Conservation (phyloP, 1,284 basidiomycete genomes). For the Athelia sp. region DNA sequence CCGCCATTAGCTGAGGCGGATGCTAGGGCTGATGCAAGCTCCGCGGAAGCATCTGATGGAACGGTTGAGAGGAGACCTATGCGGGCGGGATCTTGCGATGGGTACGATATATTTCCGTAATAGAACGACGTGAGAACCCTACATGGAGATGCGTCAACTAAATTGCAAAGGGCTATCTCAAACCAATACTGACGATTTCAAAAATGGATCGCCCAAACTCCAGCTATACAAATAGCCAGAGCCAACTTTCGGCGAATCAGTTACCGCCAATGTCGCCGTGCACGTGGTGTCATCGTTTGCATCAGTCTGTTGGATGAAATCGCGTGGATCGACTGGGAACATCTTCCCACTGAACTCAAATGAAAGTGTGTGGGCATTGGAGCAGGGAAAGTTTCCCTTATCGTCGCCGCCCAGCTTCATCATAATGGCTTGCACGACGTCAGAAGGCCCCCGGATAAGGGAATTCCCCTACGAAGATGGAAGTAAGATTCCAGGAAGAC, state of each 20-base stretch:
- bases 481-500: too few species aligned
- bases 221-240: constrained; percentile 46
- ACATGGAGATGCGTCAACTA: constrained; percentile 2
- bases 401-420: constrained; percentile 24
- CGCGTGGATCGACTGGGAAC: constrained; percentile 64
- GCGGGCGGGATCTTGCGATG: constrained; percentile 59
- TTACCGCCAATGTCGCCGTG: constrained; percentile 42
- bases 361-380: constrained; percentile 44
- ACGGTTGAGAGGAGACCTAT: constrained; percentile 69
- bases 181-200: constrained; percentile 38
- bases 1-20: constrained; percentile 32
- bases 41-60: constrained; percentile 40
- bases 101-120: constrained; percentile 61
- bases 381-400: constrained; percentile 33
- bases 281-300: constrained; percentile 37
- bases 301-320: constrained; percentile 43
- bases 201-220: constrained; percentile 50
- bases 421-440: constrained; percentile 42
- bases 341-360: constrained; percentile 60
- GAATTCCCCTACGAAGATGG: constrained; percentile 41
- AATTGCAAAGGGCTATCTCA: neutral
- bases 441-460: constrained; percentile 48
- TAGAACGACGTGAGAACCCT: constrained; percentile 55
- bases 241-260: constrained; percentile 42
- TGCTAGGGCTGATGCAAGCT: constrained; percentile 33